Percentiles rank a stretch among this genome's conserved stretches.
These are phyloP conservation scores for Fusarium sp. DNA, from an alignment of 2,329 filamentous ascomycete species.

Conservation along the genomic window DNA sequence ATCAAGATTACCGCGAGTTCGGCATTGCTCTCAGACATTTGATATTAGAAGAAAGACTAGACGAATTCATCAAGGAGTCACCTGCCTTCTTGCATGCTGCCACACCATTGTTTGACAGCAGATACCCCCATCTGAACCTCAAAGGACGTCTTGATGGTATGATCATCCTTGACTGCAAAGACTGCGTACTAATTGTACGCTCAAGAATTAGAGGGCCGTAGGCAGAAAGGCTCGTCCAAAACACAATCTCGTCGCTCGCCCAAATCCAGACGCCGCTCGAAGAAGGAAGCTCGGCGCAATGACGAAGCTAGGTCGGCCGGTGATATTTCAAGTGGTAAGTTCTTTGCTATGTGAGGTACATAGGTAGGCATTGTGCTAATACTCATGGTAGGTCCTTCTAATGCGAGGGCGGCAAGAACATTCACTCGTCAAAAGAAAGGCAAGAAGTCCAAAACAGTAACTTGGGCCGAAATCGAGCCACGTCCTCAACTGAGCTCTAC, in stretches of 20 bases:
- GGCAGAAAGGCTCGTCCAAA: background rate
- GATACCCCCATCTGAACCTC: conserved; percentile 32
- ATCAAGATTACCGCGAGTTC: conserved; percentile 16
- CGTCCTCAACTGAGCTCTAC: background rate
- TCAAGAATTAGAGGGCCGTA: conserved; percentile 2
- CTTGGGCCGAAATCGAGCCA: background rate
- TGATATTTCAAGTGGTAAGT: conserved; percentile 3
- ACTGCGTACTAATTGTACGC: background rate
- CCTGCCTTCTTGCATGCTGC: conserved; percentile 21
- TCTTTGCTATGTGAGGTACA: background rate
- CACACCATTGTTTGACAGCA: conserved; percentile 38
- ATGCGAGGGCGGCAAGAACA: conserved; percentile 13
- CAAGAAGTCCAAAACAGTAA: background rate
- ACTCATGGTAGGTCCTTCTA: background rate
- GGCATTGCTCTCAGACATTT: conserved; percentile 27
- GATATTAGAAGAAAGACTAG: conserved; percentile 28
- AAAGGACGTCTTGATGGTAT: conserved; percentile 30
- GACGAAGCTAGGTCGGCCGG: background rate
- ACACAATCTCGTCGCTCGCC: background rate
- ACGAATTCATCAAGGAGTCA: conserved; percentile 39
- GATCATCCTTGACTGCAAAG: background rate
- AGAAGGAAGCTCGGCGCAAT: conserved; percentile 3
- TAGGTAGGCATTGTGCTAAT: background rate
- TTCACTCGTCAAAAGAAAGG: conserved; percentile 4
- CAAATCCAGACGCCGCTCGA: conserved; percentile 6